A percentile compares a stretch with the other conserved stretches of the same genome.
Evolutionary conservation across 1,284 basidiomycete species (phyloP).

Genomic region (Cutaneotrichosporon cavernicola): DNA sequence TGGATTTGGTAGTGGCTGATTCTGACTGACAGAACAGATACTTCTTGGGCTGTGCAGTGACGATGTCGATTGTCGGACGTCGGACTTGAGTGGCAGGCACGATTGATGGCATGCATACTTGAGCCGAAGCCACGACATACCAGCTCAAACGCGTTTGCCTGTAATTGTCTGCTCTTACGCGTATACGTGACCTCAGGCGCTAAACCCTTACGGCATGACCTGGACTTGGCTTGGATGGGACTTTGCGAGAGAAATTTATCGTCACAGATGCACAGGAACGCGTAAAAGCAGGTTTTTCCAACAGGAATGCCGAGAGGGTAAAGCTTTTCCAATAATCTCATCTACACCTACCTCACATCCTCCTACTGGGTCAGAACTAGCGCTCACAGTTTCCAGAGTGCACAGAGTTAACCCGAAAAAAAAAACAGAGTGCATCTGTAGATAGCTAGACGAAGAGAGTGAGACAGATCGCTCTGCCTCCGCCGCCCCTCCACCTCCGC

Average conservation of each 20-base stretch:
- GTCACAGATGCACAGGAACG: too few relatives aligned
- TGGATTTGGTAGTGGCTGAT: too few relatives aligned
- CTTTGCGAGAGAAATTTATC: too few relatives aligned
- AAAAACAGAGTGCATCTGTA: too few relatives aligned
- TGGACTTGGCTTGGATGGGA: too few relatives aligned
- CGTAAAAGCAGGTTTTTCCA: neutral
- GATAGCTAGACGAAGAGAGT: too few relatives aligned
- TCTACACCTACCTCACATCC: neutral
- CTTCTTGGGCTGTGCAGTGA: too few relatives aligned
- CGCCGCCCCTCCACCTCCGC: neutral
- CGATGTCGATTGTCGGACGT: neutral
- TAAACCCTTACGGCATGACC: neutral
- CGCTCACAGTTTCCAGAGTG: neutral
- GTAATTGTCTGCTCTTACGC: too few relatives aligned
- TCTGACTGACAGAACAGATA: too few relatives aligned
- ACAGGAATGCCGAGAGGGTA: neutral
- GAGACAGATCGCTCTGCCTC: neutral
- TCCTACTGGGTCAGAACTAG: neutral
- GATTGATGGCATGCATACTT: neutral
- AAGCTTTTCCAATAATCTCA: constrained; percentile 2
- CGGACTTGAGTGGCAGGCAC: neutral
- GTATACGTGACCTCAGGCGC: neutral
- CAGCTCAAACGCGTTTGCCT: too few relatives aligned
- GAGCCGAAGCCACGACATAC: too few relatives aligned
- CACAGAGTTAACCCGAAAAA: too few relatives aligned